Conservation (phyloP, 306 rosid species). For the Spatholobus suberectus region DNA sequence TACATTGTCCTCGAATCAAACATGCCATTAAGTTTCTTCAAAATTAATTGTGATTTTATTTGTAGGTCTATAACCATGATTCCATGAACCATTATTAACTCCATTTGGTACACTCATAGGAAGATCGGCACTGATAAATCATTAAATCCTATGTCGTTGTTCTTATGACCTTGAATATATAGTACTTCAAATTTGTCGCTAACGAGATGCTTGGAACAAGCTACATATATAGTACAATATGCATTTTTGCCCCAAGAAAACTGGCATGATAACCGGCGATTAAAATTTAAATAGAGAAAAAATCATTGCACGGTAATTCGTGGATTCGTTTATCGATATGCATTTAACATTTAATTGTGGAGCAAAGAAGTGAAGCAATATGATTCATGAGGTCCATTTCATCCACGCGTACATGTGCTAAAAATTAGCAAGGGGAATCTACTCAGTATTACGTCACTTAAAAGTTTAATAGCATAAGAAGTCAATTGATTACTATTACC, state of each 20-base stretch:
- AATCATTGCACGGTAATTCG: not conserved
- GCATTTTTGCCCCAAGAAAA: not conserved
- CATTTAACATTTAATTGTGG: not conserved
- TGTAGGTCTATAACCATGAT: not conserved
- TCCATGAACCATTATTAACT: not conserved
- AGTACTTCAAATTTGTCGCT: not conserved
- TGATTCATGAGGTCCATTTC: not conserved
- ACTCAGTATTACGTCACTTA: not conserved
- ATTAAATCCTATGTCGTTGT: not conserved
- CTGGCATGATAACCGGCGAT: not conserved
- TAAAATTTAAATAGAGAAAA: not conserved
- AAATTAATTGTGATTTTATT: not conserved
- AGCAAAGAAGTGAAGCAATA: not conserved
- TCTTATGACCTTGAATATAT: not conserved
- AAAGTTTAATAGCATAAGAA: not conserved
- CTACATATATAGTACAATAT: not conserved
- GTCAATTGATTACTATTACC: not conserved
- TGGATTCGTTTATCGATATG: not conserved
- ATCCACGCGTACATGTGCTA: not conserved
- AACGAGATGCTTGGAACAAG: not conserved
- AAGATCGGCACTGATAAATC: not conserved
- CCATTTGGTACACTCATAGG: too few species aligned
- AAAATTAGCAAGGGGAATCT: not conserved
- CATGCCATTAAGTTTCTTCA: not conserved
- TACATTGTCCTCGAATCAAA: constrained; percentile 13